Conservation (phyloP, 495 filamentous ascomycete species). For the Astrothelium subdiscretum region DNA sequence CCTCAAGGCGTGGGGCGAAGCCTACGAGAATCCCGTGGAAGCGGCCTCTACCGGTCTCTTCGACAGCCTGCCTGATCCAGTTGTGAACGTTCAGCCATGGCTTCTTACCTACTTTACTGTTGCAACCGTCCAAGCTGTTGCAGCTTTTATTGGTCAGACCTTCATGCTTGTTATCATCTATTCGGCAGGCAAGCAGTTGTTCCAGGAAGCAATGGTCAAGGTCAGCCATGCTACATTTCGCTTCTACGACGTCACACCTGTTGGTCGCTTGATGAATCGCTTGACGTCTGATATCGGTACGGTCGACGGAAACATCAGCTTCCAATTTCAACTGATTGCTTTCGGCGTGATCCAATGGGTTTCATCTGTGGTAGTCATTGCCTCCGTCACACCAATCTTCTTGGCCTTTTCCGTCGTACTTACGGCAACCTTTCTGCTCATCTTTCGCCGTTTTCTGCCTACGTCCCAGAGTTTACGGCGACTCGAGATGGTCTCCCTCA, state of each 20-base stretch:
- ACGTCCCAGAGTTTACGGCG: conserved; percentile 71
- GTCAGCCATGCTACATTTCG: conserved; percentile 72
- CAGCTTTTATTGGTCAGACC: conserved; percentile 41
- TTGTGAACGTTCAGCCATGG: conserved; percentile 61
- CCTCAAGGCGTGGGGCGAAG: conserved; percentile 74
- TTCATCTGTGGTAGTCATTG: conserved; percentile 61
- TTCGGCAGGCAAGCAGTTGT: conserved; percentile 59
- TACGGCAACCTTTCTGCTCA: conserved; percentile 48
- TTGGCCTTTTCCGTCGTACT: conserved; percentile 56
- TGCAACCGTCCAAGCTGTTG: conserved; percentile 43
- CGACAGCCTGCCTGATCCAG: conserved; percentile 50
- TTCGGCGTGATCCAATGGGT: conserved; percentile 57
- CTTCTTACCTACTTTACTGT: conserved; percentile 53
- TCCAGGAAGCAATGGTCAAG: conserved; percentile 51
- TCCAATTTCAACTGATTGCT: conserved; percentile 53
- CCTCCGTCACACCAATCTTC: conserved; percentile 60
- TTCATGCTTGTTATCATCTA: conserved; percentile 62
- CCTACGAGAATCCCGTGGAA: conserved; percentile 38
- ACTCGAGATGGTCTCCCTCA: conserved; percentile 74
- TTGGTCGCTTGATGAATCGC: conserved; percentile 77
- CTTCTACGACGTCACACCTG: conserved; percentile 76
- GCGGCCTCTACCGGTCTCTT: conserved; percentile 32
- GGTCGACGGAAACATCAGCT: conserved; percentile 65
- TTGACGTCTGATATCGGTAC: conserved; percentile 76
- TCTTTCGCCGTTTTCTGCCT: conserved; percentile 65